These are phyloP conservation scores for Pulveroboletus frians DNA, from an alignment of 768 basidiomycete genomes.

Conservation along the genomic window DNA sequence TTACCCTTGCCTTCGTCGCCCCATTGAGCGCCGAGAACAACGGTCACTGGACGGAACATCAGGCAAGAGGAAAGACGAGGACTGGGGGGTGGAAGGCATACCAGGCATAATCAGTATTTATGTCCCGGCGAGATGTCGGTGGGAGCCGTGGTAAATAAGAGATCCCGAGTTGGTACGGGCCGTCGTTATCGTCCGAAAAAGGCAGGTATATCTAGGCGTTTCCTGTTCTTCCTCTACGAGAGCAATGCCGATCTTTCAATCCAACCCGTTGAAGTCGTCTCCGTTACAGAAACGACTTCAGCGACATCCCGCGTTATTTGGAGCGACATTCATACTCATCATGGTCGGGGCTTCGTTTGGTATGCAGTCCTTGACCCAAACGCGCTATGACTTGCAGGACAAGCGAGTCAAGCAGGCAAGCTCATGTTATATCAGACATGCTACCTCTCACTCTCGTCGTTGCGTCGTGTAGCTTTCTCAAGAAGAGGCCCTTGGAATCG, in stretches of 20 bases:
- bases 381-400: slow-evolving; percentile 84
- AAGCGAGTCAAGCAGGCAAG: slow-evolving; percentile 68
- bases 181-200: slow-evolving; percentile 6
- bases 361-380: slow-evolving; percentile 78
- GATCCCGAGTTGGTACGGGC: slow-evolving; percentile 2
- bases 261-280: slow-evolving; percentile 33
- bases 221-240: neutral
- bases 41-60: slow-evolving; percentile 42
- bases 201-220: slow-evolving; percentile 5
- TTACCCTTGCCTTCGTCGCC: slow-evolving; percentile 95
- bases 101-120: slow-evolving; percentile 20
- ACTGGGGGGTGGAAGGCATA: slow-evolving; percentile 4
- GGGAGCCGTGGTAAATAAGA: slow-evolving; percentile 9
- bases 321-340: slow-evolving; percentile 78
- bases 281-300: slow-evolving; percentile 38
- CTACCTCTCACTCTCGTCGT: neutral
- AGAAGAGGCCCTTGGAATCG: slow-evolving; percentile 72
- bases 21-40: slow-evolving; percentile 87
- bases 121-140: neutral
- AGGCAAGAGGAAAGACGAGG: slow-evolving; percentile 1
- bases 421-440: too few species aligned
- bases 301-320: slow-evolving; percentile 70
- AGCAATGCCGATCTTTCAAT: slow-evolving; percentile 50
- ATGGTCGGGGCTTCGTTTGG: slow-evolving; percentile 87
- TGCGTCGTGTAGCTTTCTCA: slow-evolving; percentile 50